phyloP scores from a whole-genome alignment of 2,329 filamentous ascomycete species.

The Macrophomina tecta region DNA sequence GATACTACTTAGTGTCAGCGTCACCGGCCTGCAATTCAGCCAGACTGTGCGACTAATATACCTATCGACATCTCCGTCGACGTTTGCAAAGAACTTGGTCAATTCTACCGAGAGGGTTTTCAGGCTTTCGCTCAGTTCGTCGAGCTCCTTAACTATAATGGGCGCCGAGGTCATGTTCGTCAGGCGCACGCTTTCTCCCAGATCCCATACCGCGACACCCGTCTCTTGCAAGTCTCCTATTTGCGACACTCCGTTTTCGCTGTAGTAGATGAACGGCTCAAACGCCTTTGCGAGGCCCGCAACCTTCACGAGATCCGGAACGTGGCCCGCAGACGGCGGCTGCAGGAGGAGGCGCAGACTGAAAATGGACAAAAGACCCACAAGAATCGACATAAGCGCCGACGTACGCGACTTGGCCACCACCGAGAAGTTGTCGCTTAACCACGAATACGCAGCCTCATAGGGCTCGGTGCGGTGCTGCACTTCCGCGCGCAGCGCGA shows the following conservation, averaged over 20 bases:
- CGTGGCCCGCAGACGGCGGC: constrained; percentile 69
- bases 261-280: constrained; percentile 93
- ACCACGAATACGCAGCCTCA: constrained; percentile 70
- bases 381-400: constrained; percentile 65
- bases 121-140: constrained; percentile 83
- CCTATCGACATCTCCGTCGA: constrained; percentile 91
- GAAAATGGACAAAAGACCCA: constrained; percentile 69
- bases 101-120: constrained; percentile 85
- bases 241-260: constrained; percentile 84
- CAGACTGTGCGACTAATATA: constrained; percentile 45
- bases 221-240: constrained; percentile 90
- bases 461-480: constrained; percentile 86
- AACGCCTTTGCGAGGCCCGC: constrained; percentile 89
- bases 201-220: constrained; percentile 90
- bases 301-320: constrained; percentile 88
- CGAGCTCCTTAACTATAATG: constrained; percentile 83
- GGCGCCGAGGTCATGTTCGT: constrained; percentile 91
- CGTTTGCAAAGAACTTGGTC: constrained; percentile 89
- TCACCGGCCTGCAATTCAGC: constrained; percentile 28
- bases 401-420: constrained; percentile 74
- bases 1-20: constrained; percentile 61
- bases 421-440: constrained; percentile 64
- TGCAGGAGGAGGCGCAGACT: constrained; percentile 71
- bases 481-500: constrained; percentile 85
- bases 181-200: constrained; percentile 85